phyloP scores from a whole-genome alignment of 129 eudicot genomes.

The Tanacetum coccineum region DNA sequence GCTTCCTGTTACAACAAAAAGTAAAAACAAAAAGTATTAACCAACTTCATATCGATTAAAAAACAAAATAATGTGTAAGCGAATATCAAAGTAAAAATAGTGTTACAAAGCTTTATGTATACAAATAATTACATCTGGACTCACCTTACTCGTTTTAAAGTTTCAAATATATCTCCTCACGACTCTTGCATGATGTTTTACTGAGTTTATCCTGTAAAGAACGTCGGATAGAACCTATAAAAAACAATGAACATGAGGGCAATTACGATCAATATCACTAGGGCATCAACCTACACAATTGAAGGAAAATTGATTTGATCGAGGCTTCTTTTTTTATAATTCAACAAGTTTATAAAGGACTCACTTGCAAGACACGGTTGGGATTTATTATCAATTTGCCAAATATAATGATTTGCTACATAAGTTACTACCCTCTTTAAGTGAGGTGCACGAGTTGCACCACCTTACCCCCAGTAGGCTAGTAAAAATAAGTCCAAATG shows the following conservation, averaged over 20 bases:
- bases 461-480: slow-evolving; percentile 99
- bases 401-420: slow-evolving; percentile 78
- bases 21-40: no score
- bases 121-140: slow-evolving; percentile 15
- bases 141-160: slow-evolving; percentile 90
- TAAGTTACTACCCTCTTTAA: slow-evolving; percentile 64
- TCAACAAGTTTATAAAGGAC: slow-evolving; percentile 28
- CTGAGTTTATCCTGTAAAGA: slow-evolving; percentile 92
- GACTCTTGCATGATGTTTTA: slow-evolving; percentile 83
- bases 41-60: no score
- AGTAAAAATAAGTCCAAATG: slow-evolving; percentile 12
- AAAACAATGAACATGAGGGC: slow-evolving; percentile 6
- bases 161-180: slow-evolving; percentile 78
- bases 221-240: slow-evolving; percentile 90
- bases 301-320: not conserved
- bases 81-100: not conserved
- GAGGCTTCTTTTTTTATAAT: slow-evolving; percentile 11
- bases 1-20: no score
- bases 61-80: no score
- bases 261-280: slow-evolving; percentile 12
- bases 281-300: slow-evolving; percentile 16
- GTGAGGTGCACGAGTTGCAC: slow-evolving; percentile 97
- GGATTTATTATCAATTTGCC: slow-evolving; percentile 87
- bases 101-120: no score
- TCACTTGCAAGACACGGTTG: slow-evolving; percentile 99